A percentile compares a stretch with the other conserved stretches of the same genome.
Conservation (phyloP, 352 stramenopile genomes). For the Phytophthora sansomeana region DNA sequence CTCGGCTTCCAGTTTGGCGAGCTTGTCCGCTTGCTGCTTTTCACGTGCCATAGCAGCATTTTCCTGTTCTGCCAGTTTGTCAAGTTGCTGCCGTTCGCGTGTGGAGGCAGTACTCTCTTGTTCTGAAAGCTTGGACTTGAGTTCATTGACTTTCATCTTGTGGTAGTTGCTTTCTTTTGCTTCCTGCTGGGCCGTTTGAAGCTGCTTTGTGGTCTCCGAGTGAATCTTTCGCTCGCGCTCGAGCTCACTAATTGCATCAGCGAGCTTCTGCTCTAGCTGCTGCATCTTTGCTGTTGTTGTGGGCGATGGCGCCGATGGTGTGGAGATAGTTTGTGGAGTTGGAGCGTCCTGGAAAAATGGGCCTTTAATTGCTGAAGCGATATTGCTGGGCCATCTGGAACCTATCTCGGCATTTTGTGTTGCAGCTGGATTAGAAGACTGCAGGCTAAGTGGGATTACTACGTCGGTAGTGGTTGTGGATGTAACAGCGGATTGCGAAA, state of each 20-base stretch:
- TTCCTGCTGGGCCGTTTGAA: conserved; percentile 44
- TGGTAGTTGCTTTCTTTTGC: conserved; percentile 65
- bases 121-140: conserved; percentile 52
- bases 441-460: conserved; percentile 14
- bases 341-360: conserved; percentile 38
- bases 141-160: conserved; percentile 62
- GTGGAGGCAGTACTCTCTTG: conserved; percentile 33
- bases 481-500: conserved; percentile 10
- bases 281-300: conserved; percentile 36
- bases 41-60: conserved; percentile 14
- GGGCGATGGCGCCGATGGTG: conserved; percentile 17
- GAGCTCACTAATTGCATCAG: conserved; percentile 31
- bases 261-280: conserved; percentile 43
- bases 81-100: conserved; percentile 38
- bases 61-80: conserved; percentile 23
- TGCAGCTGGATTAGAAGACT: conserved; percentile 9
- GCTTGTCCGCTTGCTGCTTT: conserved; percentile 33
- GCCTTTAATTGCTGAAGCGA: conserved; percentile 29
- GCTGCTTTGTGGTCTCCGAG: conserved; percentile 30
- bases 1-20: conserved; percentile 37
- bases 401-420: not conserved
- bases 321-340: conserved; percentile 6
- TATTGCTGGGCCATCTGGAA: conserved; percentile 5
- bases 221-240: conserved; percentile 35
- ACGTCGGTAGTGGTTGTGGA: conserved; percentile 13